phyloP scores from a whole-genome alignment of 2,329 filamentous ascomycete species.

The Trichoderma asperellum region DNA sequence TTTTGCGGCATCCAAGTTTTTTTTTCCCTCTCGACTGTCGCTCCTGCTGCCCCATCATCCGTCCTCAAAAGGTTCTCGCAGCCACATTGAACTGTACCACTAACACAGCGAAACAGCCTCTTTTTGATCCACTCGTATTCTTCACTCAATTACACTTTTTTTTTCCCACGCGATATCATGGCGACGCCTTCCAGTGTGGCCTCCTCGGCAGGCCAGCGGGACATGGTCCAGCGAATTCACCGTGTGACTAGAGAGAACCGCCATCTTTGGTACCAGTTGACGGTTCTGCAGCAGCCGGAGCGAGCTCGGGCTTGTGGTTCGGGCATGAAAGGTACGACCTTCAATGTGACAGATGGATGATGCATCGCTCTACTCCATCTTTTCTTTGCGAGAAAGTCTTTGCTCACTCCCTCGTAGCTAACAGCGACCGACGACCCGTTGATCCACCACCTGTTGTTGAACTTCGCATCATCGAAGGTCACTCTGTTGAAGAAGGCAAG shows the following conservation, averaged over 20 bases:
- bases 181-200: conserved; percentile 42
- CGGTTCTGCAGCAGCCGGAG: conserved; percentile 91
- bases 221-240: conserved; percentile 52
- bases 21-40: neutral
- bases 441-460: conserved; percentile 95
- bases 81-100: neutral
- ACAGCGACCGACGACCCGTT: conserved; percentile 80
- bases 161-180: conserved; percentile 36
- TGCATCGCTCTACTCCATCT: neutral
- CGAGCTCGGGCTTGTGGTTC: conserved; percentile 93
- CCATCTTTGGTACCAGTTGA: conserved; percentile 77
- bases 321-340: conserved; percentile 82
- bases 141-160: conserved; percentile 5
- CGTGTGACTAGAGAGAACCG: conserved; percentile 71
- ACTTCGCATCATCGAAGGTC: conserved; percentile 79
- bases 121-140: conserved; percentile 16
- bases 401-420: conserved; percentile 40
- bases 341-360: neutral
- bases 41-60: neutral
- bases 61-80: neutral
- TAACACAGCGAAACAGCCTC: conserved; percentile 13
- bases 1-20: neutral
- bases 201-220: conserved; percentile 38
- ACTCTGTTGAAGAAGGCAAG: conserved; percentile 60
- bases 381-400: neutral